These are phyloP conservation scores for Xylaria castorea DNA, from an alignment of 495 filamentous ascomycete genomes.

Conservation along the genomic window DNA sequence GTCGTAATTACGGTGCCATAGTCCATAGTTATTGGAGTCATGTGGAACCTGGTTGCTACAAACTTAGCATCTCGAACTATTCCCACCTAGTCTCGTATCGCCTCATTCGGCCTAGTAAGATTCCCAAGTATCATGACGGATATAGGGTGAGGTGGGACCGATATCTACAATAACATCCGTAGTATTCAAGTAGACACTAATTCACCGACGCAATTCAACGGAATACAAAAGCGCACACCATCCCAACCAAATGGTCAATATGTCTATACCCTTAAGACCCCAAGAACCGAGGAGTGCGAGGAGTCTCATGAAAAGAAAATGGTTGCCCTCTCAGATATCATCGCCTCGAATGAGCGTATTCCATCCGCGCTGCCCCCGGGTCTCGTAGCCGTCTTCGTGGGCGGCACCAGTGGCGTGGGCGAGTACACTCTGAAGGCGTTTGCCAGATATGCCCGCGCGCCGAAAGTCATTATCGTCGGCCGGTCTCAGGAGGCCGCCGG, in stretches of 20 bases:
- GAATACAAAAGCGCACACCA: background rate
- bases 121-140: background rate
- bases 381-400: slow-evolving; percentile 60
- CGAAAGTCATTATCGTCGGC: slow-evolving; percentile 50
- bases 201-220: background rate
- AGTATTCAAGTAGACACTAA: background rate
- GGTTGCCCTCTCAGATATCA: slow-evolving; percentile 39
- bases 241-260: background rate
- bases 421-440: slow-evolving; percentile 54
- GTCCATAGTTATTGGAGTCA: background rate
- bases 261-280: background rate
- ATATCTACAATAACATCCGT: background rate
- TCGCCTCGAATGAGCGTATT: slow-evolving; percentile 43
- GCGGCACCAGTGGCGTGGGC: slow-evolving; percentile 67
- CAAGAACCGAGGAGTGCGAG: background rate
- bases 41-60: background rate
- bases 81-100: slow-evolving; percentile 14
- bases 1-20: too few relatives aligned
- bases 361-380: slow-evolving; percentile 41
- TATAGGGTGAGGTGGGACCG: background rate
- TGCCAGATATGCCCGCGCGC: slow-evolving; percentile 50
- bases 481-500: slow-evolving; percentile 48
- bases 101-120: background rate
- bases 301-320: slow-evolving; percentile 30
- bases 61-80: background rate